Conservation (phyloP, 371 early-diverging fungal species). For the Mucor saturninus region DNA sequence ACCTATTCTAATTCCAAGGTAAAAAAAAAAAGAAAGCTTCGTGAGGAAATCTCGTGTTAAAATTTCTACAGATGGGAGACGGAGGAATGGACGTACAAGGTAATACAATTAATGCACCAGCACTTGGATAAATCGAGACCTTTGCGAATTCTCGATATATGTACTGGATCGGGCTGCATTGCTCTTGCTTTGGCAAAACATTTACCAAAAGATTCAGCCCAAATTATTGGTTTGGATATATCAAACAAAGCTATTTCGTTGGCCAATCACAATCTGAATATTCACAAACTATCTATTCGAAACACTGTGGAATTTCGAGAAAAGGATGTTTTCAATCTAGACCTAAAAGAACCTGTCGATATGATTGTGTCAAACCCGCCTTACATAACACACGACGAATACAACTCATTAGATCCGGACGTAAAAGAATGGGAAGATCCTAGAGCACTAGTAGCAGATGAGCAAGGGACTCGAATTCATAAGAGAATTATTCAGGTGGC, state of each 20-base stretch:
- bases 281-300: constrained; percentile 10
- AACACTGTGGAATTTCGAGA: constrained; percentile 43
- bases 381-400: constrained; percentile 81
- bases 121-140: constrained; percentile 17
- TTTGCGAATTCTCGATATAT: constrained; percentile 82
- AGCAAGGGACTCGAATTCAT: constrained; percentile 70
- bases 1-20: constrained; percentile 87
- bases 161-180: constrained; percentile 91
- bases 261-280: constrained; percentile 49
- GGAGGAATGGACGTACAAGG: constrained; percentile 83
- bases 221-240: constrained; percentile 52
- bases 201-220: constrained; percentile 42
- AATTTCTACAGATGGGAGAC: constrained; percentile 81
- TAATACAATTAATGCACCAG: constrained; percentile 49
- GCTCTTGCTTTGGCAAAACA: constrained; percentile 74
- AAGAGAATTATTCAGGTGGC: constrained; percentile 55
- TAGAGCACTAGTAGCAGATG: constrained; percentile 79
- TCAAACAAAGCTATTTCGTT: constrained; percentile 52
- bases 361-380: constrained; percentile 91
- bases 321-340: constrained; percentile 51
- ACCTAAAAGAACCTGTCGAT: constrained; percentile 37
- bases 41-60: not conserved
- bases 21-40: constrained; percentile 7
- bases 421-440: constrained; percentile 89
- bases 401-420: constrained; percentile 63